Conservation (phyloP, 495 filamentous ascomycete genomes). For the Thozetella sp. region DNA sequence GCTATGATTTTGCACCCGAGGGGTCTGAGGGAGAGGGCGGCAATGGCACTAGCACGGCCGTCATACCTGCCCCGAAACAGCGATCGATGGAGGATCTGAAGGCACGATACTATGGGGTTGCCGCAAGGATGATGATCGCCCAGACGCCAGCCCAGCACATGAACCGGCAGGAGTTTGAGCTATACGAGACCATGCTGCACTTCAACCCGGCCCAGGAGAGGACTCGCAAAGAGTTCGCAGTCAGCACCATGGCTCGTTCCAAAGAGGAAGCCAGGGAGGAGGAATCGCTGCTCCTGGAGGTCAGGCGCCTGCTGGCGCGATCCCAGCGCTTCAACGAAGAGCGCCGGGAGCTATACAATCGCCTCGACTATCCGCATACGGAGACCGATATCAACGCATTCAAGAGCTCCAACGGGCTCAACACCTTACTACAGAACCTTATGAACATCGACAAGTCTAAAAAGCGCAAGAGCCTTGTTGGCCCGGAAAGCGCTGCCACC, state of each 20-base stretch:
- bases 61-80: slow-evolving; percentile 42
- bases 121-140: slow-evolving; percentile 81
- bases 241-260: slow-evolving; percentile 75
- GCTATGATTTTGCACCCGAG: slow-evolving; percentile 75
- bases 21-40: slow-evolving; percentile 25
- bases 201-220: slow-evolving; percentile 80
- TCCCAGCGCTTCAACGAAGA: slow-evolving; percentile 83
- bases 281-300: slow-evolving; percentile 81
- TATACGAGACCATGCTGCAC: slow-evolving; percentile 81
- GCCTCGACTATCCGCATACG: slow-evolving; percentile 78
- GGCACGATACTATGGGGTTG: slow-evolving; percentile 83
- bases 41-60: slow-evolving; percentile 38
- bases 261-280: slow-evolving; percentile 89
- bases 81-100: slow-evolving; percentile 91
- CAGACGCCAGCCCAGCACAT: slow-evolving; percentile 83
- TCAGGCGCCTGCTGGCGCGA: slow-evolving; percentile 83
- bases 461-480: slow-evolving; percentile 68
- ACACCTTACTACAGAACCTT: slow-evolving; percentile 78
- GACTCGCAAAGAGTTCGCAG: slow-evolving; percentile 81
- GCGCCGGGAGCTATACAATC: slow-evolving; percentile 84
- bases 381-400: slow-evolving; percentile 71
- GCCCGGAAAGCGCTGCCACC: slow-evolving; percentile 44
- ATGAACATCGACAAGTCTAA: slow-evolving; percentile 81
- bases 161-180: slow-evolving; percentile 76
- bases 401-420: slow-evolving; percentile 76